phyloP scores from a whole-genome alignment of 179 eudicot genomes.

The Actinidia arguta region DNA sequence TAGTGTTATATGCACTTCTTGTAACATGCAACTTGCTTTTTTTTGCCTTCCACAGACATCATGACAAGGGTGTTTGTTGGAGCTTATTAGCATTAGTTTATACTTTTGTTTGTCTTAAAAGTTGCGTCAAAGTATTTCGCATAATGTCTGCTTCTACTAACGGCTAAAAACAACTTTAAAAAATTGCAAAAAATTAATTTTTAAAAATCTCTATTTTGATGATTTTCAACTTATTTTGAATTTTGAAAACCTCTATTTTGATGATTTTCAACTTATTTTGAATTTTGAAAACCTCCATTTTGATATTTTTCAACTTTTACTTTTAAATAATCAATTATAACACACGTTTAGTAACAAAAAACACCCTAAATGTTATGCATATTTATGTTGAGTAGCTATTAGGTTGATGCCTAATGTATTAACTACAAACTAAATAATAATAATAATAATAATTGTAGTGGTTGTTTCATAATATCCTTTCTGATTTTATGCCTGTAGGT shows the following conservation, averaged over 20 bases:
- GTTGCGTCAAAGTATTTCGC: too few relatives aligned
- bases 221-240: too few relatives aligned
- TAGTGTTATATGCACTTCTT: neutral
- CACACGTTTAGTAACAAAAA: neutral
- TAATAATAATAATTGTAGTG: neutral
- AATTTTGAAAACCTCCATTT: too few relatives aligned
- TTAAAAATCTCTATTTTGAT: neutral
- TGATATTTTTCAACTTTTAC: too few relatives aligned
- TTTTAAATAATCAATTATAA: neutral
- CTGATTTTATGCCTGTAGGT: constrained; percentile 1
- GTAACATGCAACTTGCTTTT: neutral
- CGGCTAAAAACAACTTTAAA: too few relatives aligned
- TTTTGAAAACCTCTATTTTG: too few relatives aligned
- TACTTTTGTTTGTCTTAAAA: neutral
- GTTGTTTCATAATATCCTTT: neutral
- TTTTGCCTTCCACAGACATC: too few relatives aligned
- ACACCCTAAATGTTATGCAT: neutral
- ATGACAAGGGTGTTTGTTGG: too few relatives aligned
- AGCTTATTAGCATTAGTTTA: too few relatives aligned
- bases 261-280: too few relatives aligned
- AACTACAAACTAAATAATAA: neutral
- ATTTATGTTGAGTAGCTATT: neutral
- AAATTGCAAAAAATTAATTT: neutral
- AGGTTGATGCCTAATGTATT: neutral
- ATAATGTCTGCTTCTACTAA: too few relatives aligned